Evolutionary conservation across 305 asterid genomes (phyloP), one percentile per base, ranked within the genome.

Genomic region (Caryopteris hybrid): DNA sequence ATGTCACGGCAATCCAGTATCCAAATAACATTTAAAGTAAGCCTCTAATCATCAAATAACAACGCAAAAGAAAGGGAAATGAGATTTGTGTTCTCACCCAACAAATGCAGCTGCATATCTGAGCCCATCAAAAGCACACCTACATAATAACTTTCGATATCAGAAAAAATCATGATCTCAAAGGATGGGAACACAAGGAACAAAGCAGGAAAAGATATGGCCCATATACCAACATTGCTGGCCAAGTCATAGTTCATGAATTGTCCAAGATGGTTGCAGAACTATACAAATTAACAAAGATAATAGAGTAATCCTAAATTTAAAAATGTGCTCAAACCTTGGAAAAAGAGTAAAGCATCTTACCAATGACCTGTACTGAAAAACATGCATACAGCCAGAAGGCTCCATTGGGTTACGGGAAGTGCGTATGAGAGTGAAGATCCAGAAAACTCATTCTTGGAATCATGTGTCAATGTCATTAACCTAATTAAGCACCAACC

Each of bases 111-210:
- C 88, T 74, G 95, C 95, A 71, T 88, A 90, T 73, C 99, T 85
- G 71, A 93, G 96, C 71, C 99, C 99, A 78, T 93, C 99, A 76
- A 93, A 90, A 53, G 97, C 88, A 74, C 99, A 93, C 98, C 96
- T 91, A 78, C 80, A 80, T 34, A 53, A 72, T 43, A 51, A 48
- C 51, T 54, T 60, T 36, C 10, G 31, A 47, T 13, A 20, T 22
- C 62, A 60, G 45, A 79, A 73, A 66, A 68, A 64, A 69, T 56
- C 73, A 62, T 42, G 54, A 63, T 62, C 41, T 16, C 17, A 43
- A 61, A 34, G 57, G 63, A 53, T 48, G 45, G 17, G 8, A 25
- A 21, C 36, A 36, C 55, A 18, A 41, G 10, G 17, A 8, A 51
- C 3, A 27, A 55, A 22, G 13, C 41, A 38, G 16, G 58, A n/a